Evolutionary conservation across 345 rosid species (phyloP), one percentile per base, ranked within the genome.

Genomic region (Eutrema heterophyllum): DNA sequence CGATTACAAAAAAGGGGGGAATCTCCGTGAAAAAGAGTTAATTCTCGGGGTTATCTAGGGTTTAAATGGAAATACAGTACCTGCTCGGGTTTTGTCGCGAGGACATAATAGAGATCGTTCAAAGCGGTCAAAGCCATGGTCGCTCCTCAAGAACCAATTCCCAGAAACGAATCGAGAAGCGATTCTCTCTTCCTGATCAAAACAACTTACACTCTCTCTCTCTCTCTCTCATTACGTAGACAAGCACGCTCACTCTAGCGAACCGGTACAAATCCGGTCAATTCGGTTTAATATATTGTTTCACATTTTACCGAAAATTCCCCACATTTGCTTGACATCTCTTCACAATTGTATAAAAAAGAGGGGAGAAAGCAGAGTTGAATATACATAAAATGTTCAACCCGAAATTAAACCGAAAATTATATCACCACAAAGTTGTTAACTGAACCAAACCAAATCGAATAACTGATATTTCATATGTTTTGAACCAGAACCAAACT

Each of bases 91-190:
- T 76, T 76, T 10, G 49, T 7, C 1, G 70, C 65, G 53, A 76
- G 80, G 32, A 11, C 60, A 38, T 0, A 4, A 26, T 54, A 76
- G 53, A 76, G 75, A 66, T 76, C 45, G 29, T 13, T 55, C 75
- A 76, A 39, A 4, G 80, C 75, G 1, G 30, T 3, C 11, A 70
- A n/a, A 38, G 80, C 71, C 80, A 76, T 76, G n/a, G 45, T 56
- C 36, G 15, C 14, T 60, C 56, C 11, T 35, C 3, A 51, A 74
- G 21, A 75, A 43, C 52, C 64, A 26, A 26, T 60, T 43, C 32
- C 13, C 71, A 66, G 60, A 64, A 72, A 58, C 48, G 44, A 70
- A 62, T 62, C 49, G 16, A 59, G 14, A 61, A 61, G 52, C 59
- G 75, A 60, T 36, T 48, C n/a, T 5, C 18, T 15, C 35, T 44